Conservation (phyloP, 2,329 filamentous ascomycete genomes). For the Cladosporium sp. region DNA sequence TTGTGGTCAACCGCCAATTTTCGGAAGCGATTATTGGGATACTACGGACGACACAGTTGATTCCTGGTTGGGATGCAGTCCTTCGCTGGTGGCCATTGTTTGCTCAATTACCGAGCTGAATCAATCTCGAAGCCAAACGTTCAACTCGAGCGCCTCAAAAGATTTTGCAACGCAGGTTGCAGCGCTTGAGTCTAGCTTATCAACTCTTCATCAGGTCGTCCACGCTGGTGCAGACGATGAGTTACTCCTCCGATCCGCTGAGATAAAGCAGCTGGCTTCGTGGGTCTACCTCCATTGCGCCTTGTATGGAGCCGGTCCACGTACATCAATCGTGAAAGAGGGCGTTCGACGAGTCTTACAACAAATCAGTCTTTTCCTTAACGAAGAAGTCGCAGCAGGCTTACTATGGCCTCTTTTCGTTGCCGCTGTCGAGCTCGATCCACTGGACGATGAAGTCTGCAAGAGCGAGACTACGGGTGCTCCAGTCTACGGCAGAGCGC, state of each 20-base stretch:
- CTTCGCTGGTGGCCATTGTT: conserved; percentile 42
- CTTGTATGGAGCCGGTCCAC: conserved; percentile 39
- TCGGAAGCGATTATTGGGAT: conserved; percentile 46
- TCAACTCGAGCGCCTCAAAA: conserved; percentile 21
- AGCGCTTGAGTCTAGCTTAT: conserved; percentile 32
- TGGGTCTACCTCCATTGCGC: conserved; percentile 45
- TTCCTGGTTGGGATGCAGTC: conserved; percentile 47
- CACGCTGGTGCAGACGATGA: conserved; percentile 28
- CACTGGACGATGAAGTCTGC: conserved; percentile 33
- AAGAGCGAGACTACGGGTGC: conserved; percentile 18
- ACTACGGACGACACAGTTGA: conserved; percentile 36
- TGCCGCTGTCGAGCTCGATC: conserved; percentile 39
- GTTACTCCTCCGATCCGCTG: conserved; percentile 34
- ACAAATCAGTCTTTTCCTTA: conserved; percentile 32
- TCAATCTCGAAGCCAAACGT: conserved; percentile 28
- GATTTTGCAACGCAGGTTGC: conserved; percentile 32
- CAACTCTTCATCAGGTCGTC: conserved; percentile 32
- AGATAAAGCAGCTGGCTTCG: conserved; percentile 42
- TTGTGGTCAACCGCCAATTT: conserved; percentile 44
- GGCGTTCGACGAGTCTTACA: conserved; percentile 34
- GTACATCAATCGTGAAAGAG: conserved; percentile 28
- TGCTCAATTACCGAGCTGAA: conserved; percentile 47
- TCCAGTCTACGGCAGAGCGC: conserved; percentile 32
- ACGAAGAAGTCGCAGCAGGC: conserved; percentile 30
- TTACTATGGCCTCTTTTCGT: conserved; percentile 43